A percentile compares a stretch with the other conserved stretches of the same genome.
Conservation (phyloP, 2,329 filamentous ascomycete species). For the Leptographium radiaticola region DNA sequence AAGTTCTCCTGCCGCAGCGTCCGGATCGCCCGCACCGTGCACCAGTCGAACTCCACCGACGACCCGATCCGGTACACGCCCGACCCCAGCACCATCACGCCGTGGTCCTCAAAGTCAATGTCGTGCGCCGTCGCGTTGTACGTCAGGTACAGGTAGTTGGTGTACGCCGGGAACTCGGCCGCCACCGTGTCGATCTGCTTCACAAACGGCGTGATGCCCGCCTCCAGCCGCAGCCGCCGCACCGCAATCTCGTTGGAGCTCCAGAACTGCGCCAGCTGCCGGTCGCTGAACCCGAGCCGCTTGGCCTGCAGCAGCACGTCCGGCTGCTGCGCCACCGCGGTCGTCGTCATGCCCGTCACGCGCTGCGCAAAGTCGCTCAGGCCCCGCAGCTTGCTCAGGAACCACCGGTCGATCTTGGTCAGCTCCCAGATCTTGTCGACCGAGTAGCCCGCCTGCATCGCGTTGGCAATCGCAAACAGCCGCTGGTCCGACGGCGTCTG, state of each 20-base stretch:
- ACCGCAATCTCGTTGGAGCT: slow-evolving; percentile 89
- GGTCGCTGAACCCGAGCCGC: slow-evolving; percentile 86
- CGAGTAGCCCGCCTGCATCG: slow-evolving; percentile 86
- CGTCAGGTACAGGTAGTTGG: slow-evolving; percentile 93
- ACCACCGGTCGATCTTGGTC: slow-evolving; percentile 99
- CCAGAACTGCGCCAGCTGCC: slow-evolving; percentile 88
- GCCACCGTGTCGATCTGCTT: slow-evolving; percentile 99
- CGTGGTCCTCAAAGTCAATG: slow-evolving; percentile 72
- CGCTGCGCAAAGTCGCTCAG: slow-evolving; percentile 78
- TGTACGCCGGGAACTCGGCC: slow-evolving; percentile 86
- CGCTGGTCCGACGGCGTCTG: slow-evolving; percentile 97
- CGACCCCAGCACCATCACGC: slow-evolving; percentile 91
- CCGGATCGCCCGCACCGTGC: slow-evolving; percentile 84
- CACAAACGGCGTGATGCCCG: slow-evolving; percentile 74
- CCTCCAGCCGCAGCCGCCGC: slow-evolving; percentile 70
- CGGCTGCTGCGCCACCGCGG: slow-evolving; percentile 50
- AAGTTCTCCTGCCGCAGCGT: slow-evolving; percentile 71
- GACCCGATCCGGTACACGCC: slow-evolving; percentile 96
- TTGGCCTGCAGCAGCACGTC: slow-evolving; percentile 72
- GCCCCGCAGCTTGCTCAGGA: slow-evolving; percentile 80
- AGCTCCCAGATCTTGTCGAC: slow-evolving; percentile 97
- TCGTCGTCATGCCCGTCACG: slow-evolving; percentile 54
- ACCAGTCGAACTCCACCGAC: slow-evolving; percentile 98
- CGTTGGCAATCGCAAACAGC: slow-evolving; percentile 93
- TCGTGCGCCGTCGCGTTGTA: slow-evolving; percentile 88